Conservation (phyloP, 148 eudicot genomes). For the Vaccinium corymbosum region DNA sequence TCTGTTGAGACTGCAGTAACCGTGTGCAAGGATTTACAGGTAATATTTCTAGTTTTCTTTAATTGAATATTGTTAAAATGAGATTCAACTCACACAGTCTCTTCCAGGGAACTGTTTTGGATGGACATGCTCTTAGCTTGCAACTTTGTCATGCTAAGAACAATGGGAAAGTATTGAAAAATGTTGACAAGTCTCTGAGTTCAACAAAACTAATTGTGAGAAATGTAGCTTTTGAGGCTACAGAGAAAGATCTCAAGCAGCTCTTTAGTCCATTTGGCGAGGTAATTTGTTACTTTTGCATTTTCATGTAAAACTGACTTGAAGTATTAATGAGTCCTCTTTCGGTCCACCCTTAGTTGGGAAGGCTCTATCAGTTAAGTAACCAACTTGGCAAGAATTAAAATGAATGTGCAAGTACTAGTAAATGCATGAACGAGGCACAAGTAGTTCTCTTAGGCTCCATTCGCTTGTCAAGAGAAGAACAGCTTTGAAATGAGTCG, state of each 20-base stretch:
- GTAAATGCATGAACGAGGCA: not conserved
- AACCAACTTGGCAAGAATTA: not conserved
- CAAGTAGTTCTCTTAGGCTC: not conserved
- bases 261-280: slow-evolving; percentile 87
- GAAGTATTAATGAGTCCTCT: not conserved
- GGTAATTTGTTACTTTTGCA: slow-evolving; percentile 37
- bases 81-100: not conserved
- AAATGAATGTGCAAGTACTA: not conserved
- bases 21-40: slow-evolving; percentile 83
- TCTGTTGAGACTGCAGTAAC: slow-evolving; percentile 66
- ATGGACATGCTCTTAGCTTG: slow-evolving; percentile 88
- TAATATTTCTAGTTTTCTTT: slow-evolving; percentile 17
- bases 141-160: slow-evolving; percentile 74
- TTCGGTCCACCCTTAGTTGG: not conserved
- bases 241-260: slow-evolving; percentile 85
- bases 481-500: not conserved
- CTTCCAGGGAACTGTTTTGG: slow-evolving; percentile 87
- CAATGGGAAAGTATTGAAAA: slow-evolving; percentile 45
- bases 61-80: not conserved
- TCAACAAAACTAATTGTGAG: slow-evolving; percentile 89
- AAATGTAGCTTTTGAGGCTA: slow-evolving; percentile 97
- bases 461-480: not conserved
- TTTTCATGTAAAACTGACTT: not conserved
- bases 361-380: not conserved
- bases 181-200: slow-evolving; percentile 55